Evolutionary conservation across 1,284 basidiomycete species (phyloP).

Genomic region (Fomitopsis pinicola): DNA sequence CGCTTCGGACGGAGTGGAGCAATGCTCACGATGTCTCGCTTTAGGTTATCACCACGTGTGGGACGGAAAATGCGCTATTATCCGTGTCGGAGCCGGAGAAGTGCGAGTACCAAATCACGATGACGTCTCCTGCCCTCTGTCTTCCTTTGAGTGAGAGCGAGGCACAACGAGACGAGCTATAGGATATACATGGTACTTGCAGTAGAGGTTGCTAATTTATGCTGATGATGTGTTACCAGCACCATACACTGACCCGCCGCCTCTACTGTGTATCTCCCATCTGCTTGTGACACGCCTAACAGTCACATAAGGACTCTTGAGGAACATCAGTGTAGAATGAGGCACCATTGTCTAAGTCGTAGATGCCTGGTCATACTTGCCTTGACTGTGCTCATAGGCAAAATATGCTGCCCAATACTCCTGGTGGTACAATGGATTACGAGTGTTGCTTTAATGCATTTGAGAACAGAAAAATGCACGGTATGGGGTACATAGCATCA

Average conservation of each 20-base stretch:
- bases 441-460: too few relatives aligned
- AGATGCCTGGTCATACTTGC: too few relatives aligned
- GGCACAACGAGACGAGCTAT: conserved; percentile 43
- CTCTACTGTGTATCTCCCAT: too few relatives aligned
- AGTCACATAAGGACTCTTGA: too few relatives aligned
- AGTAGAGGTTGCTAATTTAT: background rate
- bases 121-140: conserved; percentile 88
- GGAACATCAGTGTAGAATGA: too few relatives aligned
- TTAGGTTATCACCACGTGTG: conserved; percentile 81
- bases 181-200: background rate
- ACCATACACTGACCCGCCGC: background rate
- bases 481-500: too few relatives aligned
- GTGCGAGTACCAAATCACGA: conserved; percentile 92
- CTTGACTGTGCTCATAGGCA: too few relatives aligned
- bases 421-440: too few relatives aligned
- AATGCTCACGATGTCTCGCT: background rate
- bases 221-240: background rate
- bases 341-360: too few relatives aligned
- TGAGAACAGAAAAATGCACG: too few relatives aligned
- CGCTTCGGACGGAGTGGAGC: background rate
- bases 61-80: conserved; percentile 80
- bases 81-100: conserved; percentile 91
- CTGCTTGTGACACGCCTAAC: too few relatives aligned
- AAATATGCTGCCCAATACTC: too few relatives aligned
- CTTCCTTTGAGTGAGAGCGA: conserved; percentile 50